Conservation (phyloP, 495 filamentous ascomycete genomes). For the Podospora comata region DNA sequence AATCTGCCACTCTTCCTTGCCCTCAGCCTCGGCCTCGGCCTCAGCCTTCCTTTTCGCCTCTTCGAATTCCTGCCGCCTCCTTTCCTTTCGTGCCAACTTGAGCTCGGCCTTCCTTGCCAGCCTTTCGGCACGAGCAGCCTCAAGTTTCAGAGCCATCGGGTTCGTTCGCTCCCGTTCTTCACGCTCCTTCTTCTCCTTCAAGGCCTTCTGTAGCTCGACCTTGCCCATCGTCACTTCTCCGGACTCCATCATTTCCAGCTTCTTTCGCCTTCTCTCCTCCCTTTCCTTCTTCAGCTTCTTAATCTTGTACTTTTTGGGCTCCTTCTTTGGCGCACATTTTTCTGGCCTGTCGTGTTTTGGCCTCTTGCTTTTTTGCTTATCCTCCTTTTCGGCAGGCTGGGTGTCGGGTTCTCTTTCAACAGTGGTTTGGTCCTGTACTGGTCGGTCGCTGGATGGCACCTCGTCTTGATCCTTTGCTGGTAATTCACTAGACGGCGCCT, state of each 20-base stretch:
- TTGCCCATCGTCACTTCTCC: neutral
- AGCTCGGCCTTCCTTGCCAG: neutral
- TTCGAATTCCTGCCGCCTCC: neutral
- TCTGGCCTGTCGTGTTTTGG: neutral
- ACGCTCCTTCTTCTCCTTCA: neutral
- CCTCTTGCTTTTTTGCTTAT: neutral
- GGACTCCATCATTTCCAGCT: neutral
- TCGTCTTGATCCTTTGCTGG: no score
- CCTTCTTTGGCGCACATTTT: neutral
- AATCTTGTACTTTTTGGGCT: neutral
- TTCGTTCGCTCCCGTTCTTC: constrained; percentile 11
- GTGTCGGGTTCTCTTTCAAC: no score
- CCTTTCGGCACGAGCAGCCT: neutral
- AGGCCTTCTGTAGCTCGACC: neutral
- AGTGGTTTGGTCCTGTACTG: no score
- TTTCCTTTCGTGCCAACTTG: neutral
- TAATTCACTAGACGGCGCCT: neutral
- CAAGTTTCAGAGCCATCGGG: neutral
- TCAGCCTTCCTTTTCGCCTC: constrained; percentile 9
- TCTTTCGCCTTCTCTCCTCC: constrained; percentile 9
- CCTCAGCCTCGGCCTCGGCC: constrained; percentile 1
- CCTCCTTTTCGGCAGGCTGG: neutral
- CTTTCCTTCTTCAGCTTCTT: neutral
- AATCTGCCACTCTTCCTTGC: constrained; percentile 23
- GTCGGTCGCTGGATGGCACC: no score